Base-by-base conservation (phyloP, 2,329 filamentous ascomycete species). In the Metarhizium humberi region DNA sequence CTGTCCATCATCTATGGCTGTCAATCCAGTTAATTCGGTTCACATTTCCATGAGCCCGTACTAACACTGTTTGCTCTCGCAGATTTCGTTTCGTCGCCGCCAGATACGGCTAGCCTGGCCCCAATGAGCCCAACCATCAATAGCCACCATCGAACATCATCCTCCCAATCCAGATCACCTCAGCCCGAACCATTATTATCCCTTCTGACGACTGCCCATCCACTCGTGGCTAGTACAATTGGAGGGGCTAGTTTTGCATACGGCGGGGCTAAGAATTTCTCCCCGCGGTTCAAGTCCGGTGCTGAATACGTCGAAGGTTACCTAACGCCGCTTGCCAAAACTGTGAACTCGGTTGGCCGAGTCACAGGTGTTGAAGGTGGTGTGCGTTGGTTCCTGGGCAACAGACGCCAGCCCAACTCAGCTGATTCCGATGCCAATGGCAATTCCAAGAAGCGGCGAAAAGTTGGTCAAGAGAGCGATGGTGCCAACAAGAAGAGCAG, bases 261-360 rank as follows among this genome's bases (percentile, higher is more conserved):
- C 68, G 86, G 87, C 32, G 86, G 81, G 3, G 91, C 89, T 11
- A 96, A 97, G 71, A 90, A 92, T 62, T 95, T 92, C 64, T 95
- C 90, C 1, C 91, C 92, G 0, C 82, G 88, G 2, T 90, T 96
- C 67, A 91, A 89, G 69, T 88, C 88, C n/a, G 84, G 91, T 58
- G 92, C 90, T 51, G 90, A 96, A 68, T 90, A 95, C 63, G 85
- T 96, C 20, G 92, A 97, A 70, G 86, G 89, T 50, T 92, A 90
- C 62, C 83, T 96, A 52, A 89, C 87, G 1, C 91, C 90, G 1
- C 84, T 96, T 53, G 89, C 89, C 53, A 94, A 89, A 65, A 94
- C 90, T 0, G 88, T 96, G 34, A 88, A 89, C 14, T 88, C 84
- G 0, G 88, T 96, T 6, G 87, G 90, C 34, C 83, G 90, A 34